phyloP scores from a whole-genome alignment of 2,329 filamentous ascomycete genomes.

The Rhytidhysteron rufulum region DNA sequence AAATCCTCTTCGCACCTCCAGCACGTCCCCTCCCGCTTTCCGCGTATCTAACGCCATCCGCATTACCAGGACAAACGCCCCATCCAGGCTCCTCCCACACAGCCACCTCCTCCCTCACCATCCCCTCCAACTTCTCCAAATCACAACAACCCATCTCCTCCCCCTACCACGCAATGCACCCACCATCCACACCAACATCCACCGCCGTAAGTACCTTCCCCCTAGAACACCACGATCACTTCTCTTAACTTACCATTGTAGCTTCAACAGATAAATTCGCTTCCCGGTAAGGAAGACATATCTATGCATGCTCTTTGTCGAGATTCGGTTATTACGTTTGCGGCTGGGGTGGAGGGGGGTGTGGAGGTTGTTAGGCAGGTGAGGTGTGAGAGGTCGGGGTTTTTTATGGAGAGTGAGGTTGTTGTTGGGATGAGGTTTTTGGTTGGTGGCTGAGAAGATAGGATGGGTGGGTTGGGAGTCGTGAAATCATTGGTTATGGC shows the following conservation, averaged over 20 bases:
- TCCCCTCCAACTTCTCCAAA: not conserved
- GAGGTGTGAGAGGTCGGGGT: conserved; percentile 33
- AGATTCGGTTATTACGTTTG: conserved; percentile 33
- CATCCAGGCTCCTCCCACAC: too few relatives aligned
- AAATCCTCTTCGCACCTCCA: too few relatives aligned
- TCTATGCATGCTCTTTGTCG: conserved; percentile 25
- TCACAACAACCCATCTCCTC: too few relatives aligned
- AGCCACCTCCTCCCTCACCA: not conserved
- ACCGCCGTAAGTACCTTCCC: not conserved
- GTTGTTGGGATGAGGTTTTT: conserved; percentile 42
- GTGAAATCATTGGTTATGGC: too few relatives aligned
- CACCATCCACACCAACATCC: not conserved
- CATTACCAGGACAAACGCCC: not conserved
- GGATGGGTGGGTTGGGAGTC: not conserved
- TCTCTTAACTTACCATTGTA: conserved; percentile 15
- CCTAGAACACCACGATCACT: conserved; percentile 12
- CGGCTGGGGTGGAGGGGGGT: conserved; percentile 17
- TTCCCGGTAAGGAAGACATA: too few relatives aligned
- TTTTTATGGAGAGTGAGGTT: conserved; percentile 39
- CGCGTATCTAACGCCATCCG: too few relatives aligned
- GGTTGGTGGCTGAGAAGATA: conserved; percentile 19
- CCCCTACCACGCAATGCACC: too few relatives aligned
- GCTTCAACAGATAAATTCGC: not conserved
- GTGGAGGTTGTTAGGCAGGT: conserved; percentile 35
- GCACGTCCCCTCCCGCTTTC: too few relatives aligned